A percentile compares a stretch with the other conserved stretches of the same genome.
Evolutionary conservation across 192 early-diverging fungal genomes (phyloP).

Genomic region (Backusella psychrophila): DNA sequence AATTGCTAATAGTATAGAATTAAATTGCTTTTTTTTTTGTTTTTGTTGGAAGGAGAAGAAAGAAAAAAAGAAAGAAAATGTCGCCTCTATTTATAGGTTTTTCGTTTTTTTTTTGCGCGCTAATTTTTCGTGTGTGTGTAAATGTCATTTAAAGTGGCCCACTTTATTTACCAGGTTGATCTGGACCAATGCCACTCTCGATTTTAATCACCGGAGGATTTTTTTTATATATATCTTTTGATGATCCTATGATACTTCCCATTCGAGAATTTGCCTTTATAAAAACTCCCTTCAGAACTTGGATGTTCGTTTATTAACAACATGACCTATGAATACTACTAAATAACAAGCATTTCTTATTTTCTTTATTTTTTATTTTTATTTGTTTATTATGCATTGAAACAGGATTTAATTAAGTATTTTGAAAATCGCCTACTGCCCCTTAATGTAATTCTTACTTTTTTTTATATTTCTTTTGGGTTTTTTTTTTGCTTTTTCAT

Average conservation of each 20-base stretch:
- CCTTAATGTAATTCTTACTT: not conserved
- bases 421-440: not conserved
- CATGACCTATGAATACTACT: not conserved
- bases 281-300: not conserved
- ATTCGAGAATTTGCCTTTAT: not conserved
- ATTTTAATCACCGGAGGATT: conserved; percentile 1
- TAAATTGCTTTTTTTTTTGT: not conserved
- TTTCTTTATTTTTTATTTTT: not conserved
- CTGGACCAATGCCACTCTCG: not conserved
- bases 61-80: not conserved
- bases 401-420: conserved; percentile 4
- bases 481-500: not conserved
- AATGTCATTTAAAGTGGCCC: not conserved
- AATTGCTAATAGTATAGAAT: not conserved
- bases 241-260: not conserved
- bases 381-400: not conserved
- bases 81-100: not conserved
- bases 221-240: not conserved
- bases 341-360: not conserved
- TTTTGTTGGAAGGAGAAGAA: not conserved
- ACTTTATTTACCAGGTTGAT: not conserved
- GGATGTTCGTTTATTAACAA: not conserved
- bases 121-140: not conserved
- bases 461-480: not conserved
- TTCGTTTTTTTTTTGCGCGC: not conserved